phyloP scores from a whole-genome alignment of 2,329 filamentous ascomycete genomes.

The Talaromyces sp. region DNA sequence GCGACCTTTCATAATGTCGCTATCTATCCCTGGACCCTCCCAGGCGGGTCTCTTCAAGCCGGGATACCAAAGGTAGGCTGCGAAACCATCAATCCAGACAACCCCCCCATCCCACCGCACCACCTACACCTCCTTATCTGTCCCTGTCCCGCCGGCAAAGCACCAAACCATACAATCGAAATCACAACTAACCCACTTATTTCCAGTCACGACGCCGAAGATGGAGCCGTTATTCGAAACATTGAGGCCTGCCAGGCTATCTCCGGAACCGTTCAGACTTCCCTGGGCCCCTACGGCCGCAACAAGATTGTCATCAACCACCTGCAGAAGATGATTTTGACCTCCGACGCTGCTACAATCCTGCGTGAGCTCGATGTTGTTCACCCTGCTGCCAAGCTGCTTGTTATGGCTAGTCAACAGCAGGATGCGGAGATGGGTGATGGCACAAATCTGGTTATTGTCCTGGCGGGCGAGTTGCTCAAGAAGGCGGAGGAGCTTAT shows the following conservation, averaged over 20 bases:
- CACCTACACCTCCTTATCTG: slow-evolving; percentile 26
- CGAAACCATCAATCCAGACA: not conserved
- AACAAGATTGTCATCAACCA: slow-evolving; percentile 99
- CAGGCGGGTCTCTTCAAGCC: slow-evolving; percentile 93
- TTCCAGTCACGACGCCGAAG: slow-evolving; percentile 92
- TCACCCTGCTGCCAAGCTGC: slow-evolving; percentile 93
- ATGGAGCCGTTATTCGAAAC: slow-evolving; percentile 97
- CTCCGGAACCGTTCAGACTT: slow-evolving; percentile 93
- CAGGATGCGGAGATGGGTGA: slow-evolving; percentile 99
- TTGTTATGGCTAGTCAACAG: slow-evolving; percentile 98
- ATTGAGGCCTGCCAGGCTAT: slow-evolving; percentile 98
- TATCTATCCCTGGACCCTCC: slow-evolving; percentile 92
- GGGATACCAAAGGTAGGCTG: slow-evolving; percentile 86
- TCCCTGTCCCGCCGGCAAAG: slow-evolving; percentile 19
- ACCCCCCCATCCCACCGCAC: slow-evolving; percentile 10
- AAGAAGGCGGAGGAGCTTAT: slow-evolving; percentile 97
- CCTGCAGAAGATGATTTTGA: slow-evolving; percentile 98
- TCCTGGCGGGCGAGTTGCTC: slow-evolving; percentile 90
- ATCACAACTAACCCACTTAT: slow-evolving; percentile 15
- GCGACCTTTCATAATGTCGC: slow-evolving; percentile 66
- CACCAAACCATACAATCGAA: slow-evolving; percentile 1
- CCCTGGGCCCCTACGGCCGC: slow-evolving; percentile 92
- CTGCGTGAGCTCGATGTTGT: slow-evolving; percentile 97
- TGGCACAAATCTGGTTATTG: slow-evolving; percentile 95
- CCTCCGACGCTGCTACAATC: slow-evolving; percentile 96